Evolutionary conservation across 495 filamentous ascomycete genomes (phyloP), one percentile per base, ranked within the genome.

Genomic region (Echria macrotheca): DNA sequence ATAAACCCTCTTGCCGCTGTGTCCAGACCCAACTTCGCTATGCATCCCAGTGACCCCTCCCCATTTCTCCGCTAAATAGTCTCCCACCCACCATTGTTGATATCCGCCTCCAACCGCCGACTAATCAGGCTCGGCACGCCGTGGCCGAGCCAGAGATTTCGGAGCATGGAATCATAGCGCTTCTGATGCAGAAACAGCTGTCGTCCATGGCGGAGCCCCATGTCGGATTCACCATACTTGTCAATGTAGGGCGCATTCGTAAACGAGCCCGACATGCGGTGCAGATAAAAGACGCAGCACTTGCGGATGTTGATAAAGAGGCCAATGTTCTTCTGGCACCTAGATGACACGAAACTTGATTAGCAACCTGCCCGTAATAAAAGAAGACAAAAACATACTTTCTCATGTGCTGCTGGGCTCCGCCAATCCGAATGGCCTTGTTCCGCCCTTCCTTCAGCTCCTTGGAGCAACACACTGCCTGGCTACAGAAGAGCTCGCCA

Each of bases 61-160:
- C n/a, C n/a, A n/a, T n/a, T n/a, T n/a, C n/a, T n/a, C n/a, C n/a
- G n/a, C 19, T 29, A 63, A 31, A 63, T 56, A 10, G 91, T 95
- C 70, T 98, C 93, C 93, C 93, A 98, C 2, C 93, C 93, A 5
- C 93, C 93, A 54, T 85, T 95, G 61, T 97, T 97, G 35, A 95
- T 86, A 59, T 98, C 93, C 9, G 84, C 84, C 71, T 98, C 93
- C 52, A 97, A 68, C 65, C 89, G 90, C 52, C 93, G 75, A 45
- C 84, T 83, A 59, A 98, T 95, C 26, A 83, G 84, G 38, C 85
- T 91, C n/a, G 89, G 89, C 25, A 97, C 80, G 18, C 82, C 80
- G 55, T 95, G 89, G 18, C 82, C 79, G 49, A 98, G 71, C 93
- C 94, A 97, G 19, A 90, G 79, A 55, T 81, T 86, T 41, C 93